Evolutionary conservation across 192 early-diverging fungal genomes (phyloP).

Genomic region (Obelidium mucronatum): DNA sequence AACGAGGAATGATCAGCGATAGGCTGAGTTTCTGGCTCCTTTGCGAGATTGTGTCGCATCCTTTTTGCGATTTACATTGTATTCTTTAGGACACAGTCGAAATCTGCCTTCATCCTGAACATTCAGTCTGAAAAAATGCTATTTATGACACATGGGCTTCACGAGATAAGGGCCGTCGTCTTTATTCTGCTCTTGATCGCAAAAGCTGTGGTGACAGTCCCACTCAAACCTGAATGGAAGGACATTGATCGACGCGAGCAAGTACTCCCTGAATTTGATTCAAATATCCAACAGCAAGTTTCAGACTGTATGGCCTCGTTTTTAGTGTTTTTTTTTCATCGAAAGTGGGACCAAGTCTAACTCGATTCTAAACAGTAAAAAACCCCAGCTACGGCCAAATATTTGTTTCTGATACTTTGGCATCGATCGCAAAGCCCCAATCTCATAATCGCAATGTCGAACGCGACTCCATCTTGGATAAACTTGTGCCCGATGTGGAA

Average conservation of each 20-base stretch:
- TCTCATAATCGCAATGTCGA: not conserved
- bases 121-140: not conserved
- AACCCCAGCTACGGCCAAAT: not conserved
- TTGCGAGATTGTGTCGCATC: too few species aligned
- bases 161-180: too few species aligned
- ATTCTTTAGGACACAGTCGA: not conserved
- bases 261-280: not conserved
- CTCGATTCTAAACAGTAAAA: not conserved
- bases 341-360: not conserved
- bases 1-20: too few species aligned
- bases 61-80: not conserved
- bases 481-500: too few species aligned
- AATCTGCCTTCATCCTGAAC: not conserved
- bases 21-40: too few species aligned
- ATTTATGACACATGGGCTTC: too few species aligned
- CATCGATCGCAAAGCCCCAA: not conserved
- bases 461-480: too few species aligned
- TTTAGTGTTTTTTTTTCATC: not conserved
- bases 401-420: not conserved
- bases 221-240: not conserved
- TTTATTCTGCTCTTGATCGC: not conserved
- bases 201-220: not conserved
- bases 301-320: not conserved
- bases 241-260: not conserved
- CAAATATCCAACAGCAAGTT: not conserved